These are phyloP conservation scores for Stemphylium beticola DNA, from an alignment of 2,329 filamentous ascomycete species.

Conservation along the genomic window DNA sequence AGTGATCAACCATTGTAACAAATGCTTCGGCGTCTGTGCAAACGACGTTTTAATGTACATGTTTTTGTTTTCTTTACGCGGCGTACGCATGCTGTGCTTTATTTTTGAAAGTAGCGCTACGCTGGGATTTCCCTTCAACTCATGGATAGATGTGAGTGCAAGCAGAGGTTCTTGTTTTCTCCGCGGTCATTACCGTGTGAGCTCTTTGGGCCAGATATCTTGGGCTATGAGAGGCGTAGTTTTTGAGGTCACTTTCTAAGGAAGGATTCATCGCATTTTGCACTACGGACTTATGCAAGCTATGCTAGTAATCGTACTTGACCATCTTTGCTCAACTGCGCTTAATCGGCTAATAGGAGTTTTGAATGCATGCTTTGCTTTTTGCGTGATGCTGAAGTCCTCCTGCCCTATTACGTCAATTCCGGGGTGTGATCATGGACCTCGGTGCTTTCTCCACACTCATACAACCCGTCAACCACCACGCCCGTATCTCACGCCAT, in stretches of 20 bases:
- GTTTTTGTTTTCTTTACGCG: not conserved
- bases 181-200: not conserved
- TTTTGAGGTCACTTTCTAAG: not conserved
- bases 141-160: not conserved
- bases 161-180: not conserved
- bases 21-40: not conserved
- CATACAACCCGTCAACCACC: not conserved
- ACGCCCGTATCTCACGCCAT: not conserved
- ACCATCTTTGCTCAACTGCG: not conserved
- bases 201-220: not conserved
- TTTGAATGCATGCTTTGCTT: not conserved
- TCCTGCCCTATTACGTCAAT: not conserved
- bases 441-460: slow-evolving; percentile 1
- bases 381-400: not conserved
- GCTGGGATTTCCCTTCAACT: too few species aligned
- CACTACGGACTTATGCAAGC: not conserved
- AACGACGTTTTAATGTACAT: not conserved
- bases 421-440: not conserved
- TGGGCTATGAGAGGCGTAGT: not conserved
- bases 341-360: not conserved
- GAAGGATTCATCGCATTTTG: not conserved
- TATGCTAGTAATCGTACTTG: not conserved
- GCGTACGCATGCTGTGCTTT: not conserved
- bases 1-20: not conserved
- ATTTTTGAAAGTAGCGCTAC: not conserved